Evolutionary conservation across 768 basidiomycete genomes (phyloP).

Genomic region (Lactifluus piperatus): DNA sequence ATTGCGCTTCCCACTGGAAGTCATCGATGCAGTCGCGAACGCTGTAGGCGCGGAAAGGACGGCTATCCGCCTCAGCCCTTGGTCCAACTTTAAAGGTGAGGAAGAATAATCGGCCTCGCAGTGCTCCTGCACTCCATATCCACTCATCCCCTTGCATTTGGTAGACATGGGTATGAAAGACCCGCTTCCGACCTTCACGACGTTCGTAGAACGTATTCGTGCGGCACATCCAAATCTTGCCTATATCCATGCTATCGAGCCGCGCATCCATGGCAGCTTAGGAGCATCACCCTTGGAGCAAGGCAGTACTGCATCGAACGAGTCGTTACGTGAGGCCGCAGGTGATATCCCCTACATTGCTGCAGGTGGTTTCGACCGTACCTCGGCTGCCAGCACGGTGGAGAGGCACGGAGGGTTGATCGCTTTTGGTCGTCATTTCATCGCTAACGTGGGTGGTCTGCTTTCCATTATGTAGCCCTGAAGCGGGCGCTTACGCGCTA

Average conservation of each 20-base stretch:
- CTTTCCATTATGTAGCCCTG: background rate
- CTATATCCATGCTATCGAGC: conserved; percentile 8
- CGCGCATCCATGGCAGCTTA: background rate
- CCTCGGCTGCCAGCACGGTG: background rate
- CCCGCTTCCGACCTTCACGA: conserved; percentile 5
- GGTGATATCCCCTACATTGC: conserved; percentile 2
- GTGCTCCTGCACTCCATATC: no score
- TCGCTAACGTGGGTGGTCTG: conserved; percentile 5
- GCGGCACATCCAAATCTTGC: background rate
- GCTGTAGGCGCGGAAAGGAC: conserved; percentile 33
- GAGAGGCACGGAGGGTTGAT: conserved; percentile 7
- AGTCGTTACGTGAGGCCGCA: background rate
- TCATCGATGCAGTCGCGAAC: conserved; percentile 28
- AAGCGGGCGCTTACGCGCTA: background rate
- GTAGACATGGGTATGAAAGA: conserved; percentile 13
- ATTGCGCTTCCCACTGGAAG: conserved; percentile 32
- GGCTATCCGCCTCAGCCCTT: conserved; percentile 33
- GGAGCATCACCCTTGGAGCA: no score
- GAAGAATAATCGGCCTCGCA: no score
- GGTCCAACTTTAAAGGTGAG: conserved; percentile 25
- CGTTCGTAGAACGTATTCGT: background rate
- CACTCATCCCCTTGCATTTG: background rate
- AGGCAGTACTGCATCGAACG: background rate
- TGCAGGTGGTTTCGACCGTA: conserved; percentile 6
- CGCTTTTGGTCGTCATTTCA: conserved; percentile 9